These are phyloP conservation scores for Marasmius sp. DNA, from an alignment of 1,284 basidiomycete species.

Conservation along the genomic window DNA sequence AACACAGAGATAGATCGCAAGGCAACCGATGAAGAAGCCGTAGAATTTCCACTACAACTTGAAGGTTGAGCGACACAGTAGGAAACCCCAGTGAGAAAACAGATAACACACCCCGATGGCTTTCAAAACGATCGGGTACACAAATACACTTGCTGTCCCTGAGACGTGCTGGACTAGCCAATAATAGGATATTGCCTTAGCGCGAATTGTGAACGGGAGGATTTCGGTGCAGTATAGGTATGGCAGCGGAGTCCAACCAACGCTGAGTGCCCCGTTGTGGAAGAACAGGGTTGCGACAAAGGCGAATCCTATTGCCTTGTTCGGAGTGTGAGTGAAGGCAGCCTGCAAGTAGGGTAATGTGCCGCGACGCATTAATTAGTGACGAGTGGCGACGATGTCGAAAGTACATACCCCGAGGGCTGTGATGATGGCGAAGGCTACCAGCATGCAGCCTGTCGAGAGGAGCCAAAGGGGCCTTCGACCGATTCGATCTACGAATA, in stretches of 20 bases:
- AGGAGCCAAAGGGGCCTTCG: neutral
- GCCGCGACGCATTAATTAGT: neutral
- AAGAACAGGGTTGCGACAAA: constrained; percentile 10
- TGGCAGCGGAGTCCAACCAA: constrained; percentile 7
- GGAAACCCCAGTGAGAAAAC: neutral
- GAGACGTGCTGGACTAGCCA: constrained; percentile 3
- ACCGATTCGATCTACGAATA: neutral
- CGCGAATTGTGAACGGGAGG: constrained; percentile 3
- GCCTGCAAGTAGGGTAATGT: neutral
- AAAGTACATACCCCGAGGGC: neutral
- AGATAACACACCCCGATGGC: constrained; percentile 5
- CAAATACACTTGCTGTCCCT: constrained; percentile 2
- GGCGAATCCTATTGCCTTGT: neutral
- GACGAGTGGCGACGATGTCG: neutral
- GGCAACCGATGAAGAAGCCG: neutral
- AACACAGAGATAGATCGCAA: neutral
- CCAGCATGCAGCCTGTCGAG: neutral
- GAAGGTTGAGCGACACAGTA: neutral
- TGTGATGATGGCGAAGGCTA: neutral
- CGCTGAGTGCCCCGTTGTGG: neutral
- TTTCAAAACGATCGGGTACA: constrained; percentile 8
- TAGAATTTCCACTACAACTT: neutral
- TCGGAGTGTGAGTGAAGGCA: neutral
- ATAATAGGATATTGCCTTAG: constrained; percentile 7
- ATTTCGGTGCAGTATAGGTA: constrained; percentile 9